These are phyloP conservation scores for Gaultheria prostrata DNA, from an alignment of 148 eudicot genomes.

Conservation along the genomic window DNA sequence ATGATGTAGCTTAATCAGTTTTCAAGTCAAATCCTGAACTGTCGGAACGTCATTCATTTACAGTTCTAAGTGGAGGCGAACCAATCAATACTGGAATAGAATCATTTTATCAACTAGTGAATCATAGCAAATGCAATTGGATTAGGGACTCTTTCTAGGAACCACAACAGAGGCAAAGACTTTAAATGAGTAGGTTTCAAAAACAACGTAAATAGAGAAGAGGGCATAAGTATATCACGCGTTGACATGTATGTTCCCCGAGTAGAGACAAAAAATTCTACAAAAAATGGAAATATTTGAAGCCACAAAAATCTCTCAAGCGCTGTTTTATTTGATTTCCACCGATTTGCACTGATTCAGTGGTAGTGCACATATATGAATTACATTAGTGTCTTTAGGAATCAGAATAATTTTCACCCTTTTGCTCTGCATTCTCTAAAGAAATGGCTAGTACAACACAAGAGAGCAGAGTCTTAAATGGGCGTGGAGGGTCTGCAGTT, in stretches of 20 bases:
- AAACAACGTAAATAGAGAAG: neutral
- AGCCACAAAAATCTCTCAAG: neutral
- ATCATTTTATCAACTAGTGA: too few species aligned
- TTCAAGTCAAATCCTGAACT: too few species aligned
- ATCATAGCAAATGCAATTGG: too few species aligned
- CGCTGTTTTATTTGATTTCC: neutral
- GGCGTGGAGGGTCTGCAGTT: neutral
- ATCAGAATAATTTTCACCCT: neutral
- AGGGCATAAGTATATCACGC: neutral
- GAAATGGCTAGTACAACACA: neutral
- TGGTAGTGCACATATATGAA: neutral
- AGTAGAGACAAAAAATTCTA: neutral
- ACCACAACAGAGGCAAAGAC: neutral
- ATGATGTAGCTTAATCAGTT: too few species aligned
- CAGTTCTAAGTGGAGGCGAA: too few species aligned
- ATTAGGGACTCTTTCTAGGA: too few species aligned
- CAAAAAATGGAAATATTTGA: neutral
- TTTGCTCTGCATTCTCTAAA: neutral
- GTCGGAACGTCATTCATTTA: too few species aligned
- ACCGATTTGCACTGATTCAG: neutral
- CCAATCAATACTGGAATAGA: too few species aligned
- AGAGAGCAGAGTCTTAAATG: neutral
- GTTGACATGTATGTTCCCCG: neutral
- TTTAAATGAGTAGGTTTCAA: neutral
- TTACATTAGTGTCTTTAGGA: neutral